Evolutionary conservation across 2,329 filamentous ascomycete genomes (phyloP), one percentile per base, ranked within the genome.

Genomic region (Pseudocercospora cruenta): DNA sequence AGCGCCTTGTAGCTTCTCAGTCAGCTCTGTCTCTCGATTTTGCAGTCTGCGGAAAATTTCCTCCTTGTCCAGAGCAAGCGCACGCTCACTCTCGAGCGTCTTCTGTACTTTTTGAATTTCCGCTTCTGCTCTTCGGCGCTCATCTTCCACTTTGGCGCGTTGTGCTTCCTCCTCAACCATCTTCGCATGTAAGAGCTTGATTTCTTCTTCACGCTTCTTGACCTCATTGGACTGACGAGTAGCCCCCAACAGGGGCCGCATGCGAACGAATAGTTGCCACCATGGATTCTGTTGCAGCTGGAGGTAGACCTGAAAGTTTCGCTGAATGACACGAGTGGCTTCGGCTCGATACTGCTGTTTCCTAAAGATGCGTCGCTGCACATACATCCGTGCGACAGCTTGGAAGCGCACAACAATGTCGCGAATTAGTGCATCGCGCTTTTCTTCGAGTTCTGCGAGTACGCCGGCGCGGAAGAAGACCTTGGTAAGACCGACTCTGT

Each of bases 1-100:
- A 31, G 94, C 94, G 45, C 92, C 94, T 43, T 93, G 87, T 28
- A 99, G 86, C 81, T 98, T 97, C 75, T 99, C 96, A 60, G 90
- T 92, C 3, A 99, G 86, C 77, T 99, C 94, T 10, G 89, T 86
- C 79, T 99, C 95, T n/a, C 95, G 91, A 61, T 90, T 83, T 76
- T 97, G 95, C 22, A 99, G 84, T n/a, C 96, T 88, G 77, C 94
- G 96, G 84, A 98, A 99, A 67, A 99, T 99, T 75, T 99, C 95
- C 77, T 99, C 96, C 78, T 99, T 99, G 80, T 99, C 95, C 4
- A 99, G 83, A 0, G 95, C 95, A 49, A 99, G 84, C n/a, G 94
- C 92, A 58, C 95, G 89, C 79, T 99, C 96, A 71, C 94, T 97
- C 78, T 99, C 96, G 1, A 99, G 85, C 0, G 92, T 96, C 73